phyloP scores from a whole-genome alignment of 176 grass and related monocot genomes.

The Secale cereale region DNA sequence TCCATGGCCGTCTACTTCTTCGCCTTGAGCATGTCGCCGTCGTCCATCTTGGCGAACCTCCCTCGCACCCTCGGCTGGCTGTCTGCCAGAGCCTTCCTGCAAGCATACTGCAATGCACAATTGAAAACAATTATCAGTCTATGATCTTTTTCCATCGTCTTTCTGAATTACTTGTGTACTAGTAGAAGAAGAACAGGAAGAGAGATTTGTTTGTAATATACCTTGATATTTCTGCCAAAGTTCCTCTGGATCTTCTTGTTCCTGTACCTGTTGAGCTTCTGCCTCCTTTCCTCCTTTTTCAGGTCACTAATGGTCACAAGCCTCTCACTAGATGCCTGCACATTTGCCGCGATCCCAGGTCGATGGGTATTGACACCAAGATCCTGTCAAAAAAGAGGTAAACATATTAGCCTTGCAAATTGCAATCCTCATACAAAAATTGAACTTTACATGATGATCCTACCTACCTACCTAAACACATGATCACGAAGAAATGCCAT shows the following conservation, averaged over 20 bases:
- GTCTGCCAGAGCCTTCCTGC: conserved; percentile 96
- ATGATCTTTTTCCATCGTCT: not conserved
- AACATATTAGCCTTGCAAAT: too few species aligned
- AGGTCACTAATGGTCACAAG: conserved; percentile 73
- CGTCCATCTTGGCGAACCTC: conserved; percentile 93
- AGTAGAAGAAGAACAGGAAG: not conserved
- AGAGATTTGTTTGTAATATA: conserved; percentile 8
- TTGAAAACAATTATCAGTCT: not conserved
- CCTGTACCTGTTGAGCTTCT: conserved; percentile 94
- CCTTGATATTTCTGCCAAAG: conserved; percentile 99
- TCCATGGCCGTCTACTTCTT: conserved; percentile 33
- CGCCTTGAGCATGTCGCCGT: conserved; percentile 44
- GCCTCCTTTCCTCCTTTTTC: conserved; percentile 80
- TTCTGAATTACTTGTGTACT: not conserved
- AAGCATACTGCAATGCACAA: conserved; percentile 61
- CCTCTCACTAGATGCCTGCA: conserved; percentile 33
- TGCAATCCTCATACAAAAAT: not conserved
- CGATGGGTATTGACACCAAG: conserved; percentile 57
- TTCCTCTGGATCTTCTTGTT: conserved; percentile 97
- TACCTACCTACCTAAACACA: not conserved
- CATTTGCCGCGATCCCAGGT: conserved; percentile 33
- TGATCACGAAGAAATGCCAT: not conserved
- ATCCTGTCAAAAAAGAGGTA: conserved; percentile 43
- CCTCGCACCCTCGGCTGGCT: conserved; percentile 96
- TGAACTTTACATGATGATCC: not conserved